Evolutionary conservation across 2,329 filamentous ascomycete genomes (phyloP).

Genomic region (Fusarium sp.): DNA sequence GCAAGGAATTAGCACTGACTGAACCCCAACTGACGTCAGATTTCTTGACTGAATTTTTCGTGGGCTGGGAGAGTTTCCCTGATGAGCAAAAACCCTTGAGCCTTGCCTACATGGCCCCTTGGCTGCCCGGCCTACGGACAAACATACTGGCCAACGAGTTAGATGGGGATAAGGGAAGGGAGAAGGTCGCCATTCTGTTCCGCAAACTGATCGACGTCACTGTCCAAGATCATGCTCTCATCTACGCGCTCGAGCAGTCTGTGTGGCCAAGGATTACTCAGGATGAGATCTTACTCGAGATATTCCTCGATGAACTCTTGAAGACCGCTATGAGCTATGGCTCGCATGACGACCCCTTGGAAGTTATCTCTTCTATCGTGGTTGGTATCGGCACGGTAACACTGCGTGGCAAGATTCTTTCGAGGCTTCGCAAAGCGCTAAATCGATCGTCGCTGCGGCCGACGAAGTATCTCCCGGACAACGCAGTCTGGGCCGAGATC

Average conservation of each 20-base stretch:
- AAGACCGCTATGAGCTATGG: conserved; percentile 71
- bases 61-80: conserved; percentile 77
- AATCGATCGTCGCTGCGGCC: conserved; percentile 75
- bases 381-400: conserved; percentile 74
- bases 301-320: conserved; percentile 75
- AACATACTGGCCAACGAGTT: conserved; percentile 68
- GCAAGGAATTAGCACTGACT: conserved; percentile 70
- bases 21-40: conserved; percentile 77
- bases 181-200: conserved; percentile 73
- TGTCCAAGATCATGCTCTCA: conserved; percentile 69
- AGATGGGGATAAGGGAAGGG: conserved; percentile 74
- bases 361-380: conserved; percentile 72
- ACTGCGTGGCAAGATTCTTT: conserved; percentile 73
- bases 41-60: conserved; percentile 79
- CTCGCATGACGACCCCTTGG: conserved; percentile 68
- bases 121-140: conserved; percentile 72
- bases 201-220: conserved; percentile 75
- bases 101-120: conserved; percentile 77
- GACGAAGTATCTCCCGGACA: conserved; percentile 74
- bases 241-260: conserved; percentile 71
- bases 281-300: conserved; percentile 74
- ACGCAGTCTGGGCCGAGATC: conserved; percentile 76
- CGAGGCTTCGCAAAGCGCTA: conserved; percentile 73
- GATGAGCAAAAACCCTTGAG: conserved; percentile 75
- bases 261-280: conserved; percentile 74